Evolutionary conservation across 768 basidiomycete species (phyloP).

Genomic region (Tricholoma hemisulphureum): DNA sequence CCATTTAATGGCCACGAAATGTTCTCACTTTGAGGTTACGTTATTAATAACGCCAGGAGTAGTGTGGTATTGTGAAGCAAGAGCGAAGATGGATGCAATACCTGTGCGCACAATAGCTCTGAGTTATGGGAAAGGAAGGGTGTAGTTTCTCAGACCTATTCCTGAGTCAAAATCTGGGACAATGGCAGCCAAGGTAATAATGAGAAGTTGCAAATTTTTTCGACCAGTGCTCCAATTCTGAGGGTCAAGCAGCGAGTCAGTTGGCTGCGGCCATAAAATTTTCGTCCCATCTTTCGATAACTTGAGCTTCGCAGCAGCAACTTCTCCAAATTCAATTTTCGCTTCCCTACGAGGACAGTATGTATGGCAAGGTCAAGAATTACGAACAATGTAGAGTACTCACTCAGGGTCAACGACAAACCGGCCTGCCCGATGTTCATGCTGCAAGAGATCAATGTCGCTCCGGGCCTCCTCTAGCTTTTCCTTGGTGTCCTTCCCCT

Average conservation of each 20-base stretch:
- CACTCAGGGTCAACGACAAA: conserved; percentile 60
- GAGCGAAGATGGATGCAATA: conserved; percentile 56
- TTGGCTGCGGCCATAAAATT: conserved; percentile 63
- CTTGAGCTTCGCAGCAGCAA: conserved; percentile 49
- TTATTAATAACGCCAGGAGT: conserved; percentile 53
- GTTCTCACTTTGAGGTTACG: conserved; percentile 45
- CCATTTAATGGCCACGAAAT: neutral
- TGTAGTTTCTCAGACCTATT: conserved; percentile 33
- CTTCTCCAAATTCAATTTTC: conserved; percentile 51
- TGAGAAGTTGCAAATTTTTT: conserved; percentile 49
- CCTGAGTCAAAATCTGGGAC: conserved; percentile 63
- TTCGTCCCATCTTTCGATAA: conserved; percentile 49
- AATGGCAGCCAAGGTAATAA: conserved; percentile 56
- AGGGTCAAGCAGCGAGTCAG: conserved; percentile 28
- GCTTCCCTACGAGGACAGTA: conserved; percentile 48
- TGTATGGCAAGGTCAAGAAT: neutral
- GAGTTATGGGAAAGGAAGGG: neutral
- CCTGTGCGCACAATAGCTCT: conserved; percentile 28
- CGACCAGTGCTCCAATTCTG: conserved; percentile 49
- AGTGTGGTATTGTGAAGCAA: conserved; percentile 52
- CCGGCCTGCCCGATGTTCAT: conserved; percentile 53
- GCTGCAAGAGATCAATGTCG: conserved; percentile 38
- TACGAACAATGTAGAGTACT: conserved; percentile 11
- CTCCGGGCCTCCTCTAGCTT: neutral
- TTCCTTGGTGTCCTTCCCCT: conserved; percentile 10